These are phyloP conservation scores for Cryptosporidium muris DNA, from an alignment of 169 alveolate genomes.

Conservation along the genomic window DNA sequence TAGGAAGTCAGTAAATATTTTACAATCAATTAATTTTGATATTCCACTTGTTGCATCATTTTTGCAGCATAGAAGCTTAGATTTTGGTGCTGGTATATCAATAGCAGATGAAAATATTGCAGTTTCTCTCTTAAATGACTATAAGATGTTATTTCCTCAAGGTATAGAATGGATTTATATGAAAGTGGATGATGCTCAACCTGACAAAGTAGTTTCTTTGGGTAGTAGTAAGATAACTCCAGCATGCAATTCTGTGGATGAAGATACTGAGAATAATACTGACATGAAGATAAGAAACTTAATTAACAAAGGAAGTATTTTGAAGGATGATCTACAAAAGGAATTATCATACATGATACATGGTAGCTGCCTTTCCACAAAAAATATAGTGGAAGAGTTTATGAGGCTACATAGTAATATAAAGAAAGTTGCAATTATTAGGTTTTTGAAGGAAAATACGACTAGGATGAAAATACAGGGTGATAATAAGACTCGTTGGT, in stretches of 20 bases:
- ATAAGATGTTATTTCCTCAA: constrained; percentile 20
- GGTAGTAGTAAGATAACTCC: not conserved
- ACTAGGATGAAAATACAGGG: constrained; percentile 14
- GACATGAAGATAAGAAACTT: not conserved
- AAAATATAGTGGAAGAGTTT: constrained; percentile 27
- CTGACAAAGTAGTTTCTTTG: not conserved
- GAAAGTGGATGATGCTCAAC: not conserved
- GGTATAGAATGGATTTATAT: constrained; percentile 28
- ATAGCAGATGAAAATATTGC: constrained; percentile 19
- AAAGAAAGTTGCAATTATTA: constrained; percentile 21
- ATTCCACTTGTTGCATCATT: constrained; percentile 53
- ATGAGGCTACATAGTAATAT: constrained; percentile 13
- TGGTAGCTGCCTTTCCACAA: constrained; percentile 40
- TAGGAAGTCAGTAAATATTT: constrained; percentile 6
- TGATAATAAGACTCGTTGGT: constrained; percentile 43
- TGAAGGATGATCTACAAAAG: constrained; percentile 9
- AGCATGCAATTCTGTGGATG: too few species aligned
- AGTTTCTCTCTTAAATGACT: constrained; percentile 2
- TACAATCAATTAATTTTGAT: constrained; percentile 10
- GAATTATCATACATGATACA: constrained; percentile 36
- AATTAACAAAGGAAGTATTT: not conserved
- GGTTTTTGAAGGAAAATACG: constrained; percentile 34
- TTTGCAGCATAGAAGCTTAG: constrained; percentile 29
- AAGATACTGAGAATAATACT: not conserved
- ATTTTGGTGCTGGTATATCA: constrained; percentile 60